phyloP scores from a whole-genome alignment of 2,329 filamentous ascomycete genomes.

The Orbilia oligospora region DNA sequence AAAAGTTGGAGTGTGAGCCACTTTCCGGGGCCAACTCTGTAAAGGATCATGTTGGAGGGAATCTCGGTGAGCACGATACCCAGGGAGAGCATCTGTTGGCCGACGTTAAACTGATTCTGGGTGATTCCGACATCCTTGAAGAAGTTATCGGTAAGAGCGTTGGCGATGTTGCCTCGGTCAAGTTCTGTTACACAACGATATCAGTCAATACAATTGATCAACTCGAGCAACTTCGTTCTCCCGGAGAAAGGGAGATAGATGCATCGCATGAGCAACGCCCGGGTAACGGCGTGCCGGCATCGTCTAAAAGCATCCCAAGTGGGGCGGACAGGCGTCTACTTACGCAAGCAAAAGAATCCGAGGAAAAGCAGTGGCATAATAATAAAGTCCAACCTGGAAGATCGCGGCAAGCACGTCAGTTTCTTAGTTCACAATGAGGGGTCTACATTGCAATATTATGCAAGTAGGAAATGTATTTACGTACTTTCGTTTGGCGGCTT shows the following conservation, averaged over 20 bases:
- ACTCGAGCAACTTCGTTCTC: not conserved
- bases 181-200: slow-evolving; percentile 65
- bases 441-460: not conserved
- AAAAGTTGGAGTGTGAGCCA: slow-evolving; percentile 73
- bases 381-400: slow-evolving; percentile 69
- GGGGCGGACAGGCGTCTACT: slow-evolving; percentile 32
- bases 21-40: slow-evolving; percentile 71
- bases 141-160: slow-evolving; percentile 72
- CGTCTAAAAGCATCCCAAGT: not conserved
- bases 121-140: slow-evolving; percentile 70
- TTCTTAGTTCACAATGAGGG: slow-evolving; percentile 29
- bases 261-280: not conserved
- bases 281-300: not conserved
- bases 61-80: slow-evolving; percentile 71
- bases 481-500: slow-evolving; percentile 57
- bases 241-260: not conserved
- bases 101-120: slow-evolving; percentile 73
- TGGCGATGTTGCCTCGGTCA: slow-evolving; percentile 69
- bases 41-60: slow-evolving; percentile 72
- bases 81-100: slow-evolving; percentile 71
- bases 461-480: slow-evolving; percentile 2
- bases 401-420: slow-evolving; percentile 40
- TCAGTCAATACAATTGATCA: slow-evolving; percentile 12
- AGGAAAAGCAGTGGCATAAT: slow-evolving; percentile 71
- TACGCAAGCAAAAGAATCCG: slow-evolving; percentile 70